Evolutionary conservation across 495 filamentous ascomycete species (phyloP), one percentile per base, ranked within the genome.

Genomic region (Endocarpon pusillum): DNA sequence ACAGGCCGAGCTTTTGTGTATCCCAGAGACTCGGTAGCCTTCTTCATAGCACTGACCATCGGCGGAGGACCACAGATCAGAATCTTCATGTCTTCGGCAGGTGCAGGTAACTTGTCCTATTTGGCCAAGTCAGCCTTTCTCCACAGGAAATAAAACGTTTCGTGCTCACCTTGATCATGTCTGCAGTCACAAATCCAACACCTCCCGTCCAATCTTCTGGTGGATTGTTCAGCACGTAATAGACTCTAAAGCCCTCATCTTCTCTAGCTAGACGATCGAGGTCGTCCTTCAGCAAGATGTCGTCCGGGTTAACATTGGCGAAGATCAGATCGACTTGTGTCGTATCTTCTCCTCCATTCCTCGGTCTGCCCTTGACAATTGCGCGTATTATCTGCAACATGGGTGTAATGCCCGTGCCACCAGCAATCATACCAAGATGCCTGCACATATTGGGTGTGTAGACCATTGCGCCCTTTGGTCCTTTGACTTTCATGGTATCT

Each of bases 1-100:
- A 94, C 85, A 20, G 86, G 81, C 36, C 72, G 71, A 21, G 89
- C 75, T 69, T 93, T 93, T 52, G 78, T 67, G 64, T 80, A 97
- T 34, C 89, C 89, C 6, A 94, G 66, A 40, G 69, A 65, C 53
- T 86, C 83, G 37, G 83, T 77, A 6, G 82, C 70, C 71, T 94
- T 96, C 78, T 97, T 97, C 64, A 97, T 81, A 9, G 87, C 89
- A 50, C 75, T 76, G 40, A 97, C 69, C 89, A 97, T 97, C 19
- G 86, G 87, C 16, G 89, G 89, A 6, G 89, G 89, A 18, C 89
- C 89, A 52, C 89, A 97, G 32, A 97, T 67, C n/a, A 97, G 67
- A 37, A 97, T 67, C 72, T 96, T 96, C 61, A 93, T 73, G 51
- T 96, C 86, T 15, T 57, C 55, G 37, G 81, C 81, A 5, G 89